Base-by-base conservation (phyloP, 192 early-diverging fungal species). In the Backusella tuberculispora region DNA sequence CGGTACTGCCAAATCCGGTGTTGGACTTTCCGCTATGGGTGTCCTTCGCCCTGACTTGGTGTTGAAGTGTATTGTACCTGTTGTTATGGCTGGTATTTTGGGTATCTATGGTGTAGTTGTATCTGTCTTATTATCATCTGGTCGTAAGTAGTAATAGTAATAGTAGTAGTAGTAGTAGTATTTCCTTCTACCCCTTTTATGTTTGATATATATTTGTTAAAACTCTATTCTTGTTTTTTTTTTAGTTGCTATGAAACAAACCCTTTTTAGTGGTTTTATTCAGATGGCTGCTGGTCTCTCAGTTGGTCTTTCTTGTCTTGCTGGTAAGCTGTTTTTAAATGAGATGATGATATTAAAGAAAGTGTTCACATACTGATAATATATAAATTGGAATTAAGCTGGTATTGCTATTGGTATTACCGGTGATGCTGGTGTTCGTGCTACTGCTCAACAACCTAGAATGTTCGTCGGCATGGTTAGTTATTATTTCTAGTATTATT, bases 21-120 rank as follows among this genome's bases (percentile, higher is more conserved):
- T 99, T 56, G 97, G 97, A 78, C 96, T 99, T 81, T 88, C 96
- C 43, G 94, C 94, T 63, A 94, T 96, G 73, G 97, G 97, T 82
- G 92, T 96, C 12, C 94, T 99, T 83, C 88, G 92, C 45, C 98
- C 98, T 77, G 91, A 96, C 40, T 88, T 99, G 21, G 91, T 94
- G 73, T 92, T 94, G 93, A 92, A 93, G 79, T 85, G 89, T 24
- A 86, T 97, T 64, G 92, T 99, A 72, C 98, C 98, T 12, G 96
- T 99, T 34, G 94, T 99, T 81, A 99, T 99, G 98, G 93, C 95
- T 71, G 97, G 97, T 90, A 99, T 99, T 81, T 92, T 99, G 85
- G 96, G 92, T 40, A 95, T 99, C 56, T 99, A 99, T 88, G 98
- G 98, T 63, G 89, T 99, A 15, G 97, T 99, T 12, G 95, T 98